Base-by-base conservation (phyloP, 108 stramenopile species). In the Discostella pseudostelligera region DNA sequence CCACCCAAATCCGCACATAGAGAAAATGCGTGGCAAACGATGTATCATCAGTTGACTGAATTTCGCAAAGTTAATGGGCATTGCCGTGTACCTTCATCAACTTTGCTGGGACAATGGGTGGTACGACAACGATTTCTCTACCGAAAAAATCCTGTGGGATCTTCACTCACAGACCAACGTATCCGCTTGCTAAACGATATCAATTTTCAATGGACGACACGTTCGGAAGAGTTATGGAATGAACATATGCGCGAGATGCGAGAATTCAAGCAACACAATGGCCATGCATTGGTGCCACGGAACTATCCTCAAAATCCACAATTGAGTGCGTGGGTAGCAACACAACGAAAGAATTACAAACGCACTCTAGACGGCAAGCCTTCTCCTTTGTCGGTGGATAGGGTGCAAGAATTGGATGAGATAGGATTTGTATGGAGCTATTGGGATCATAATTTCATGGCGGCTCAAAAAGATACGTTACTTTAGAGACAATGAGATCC, bases 331-430 rank as follows among this genome's bases (percentile, higher is more conserved):
- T 88, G 87, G 87, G 84, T 88, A 9, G 64, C 74, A 43, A 79
- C 65, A 1, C 79, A 81, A 59, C 77, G 87, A 1, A 84, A 83
- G 56, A 66, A 72, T 45, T 88, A 83, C 80, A 83, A 82, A 35
- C 49, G 40, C 3, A 28, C 28, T 6, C 1, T 25, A 11, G 47
- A 35, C 11, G 68, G 66, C 4, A 65, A 72, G 26, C n/a, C 53
- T 10, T 57, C 53, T 9, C 67, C 51, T 1, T 42, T 84, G 42
- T 67, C 79, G 0, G 13, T 59, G 4, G 61, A 59, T 13, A 71
- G 84, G 50, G 65, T 81, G 16, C 26, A 70, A 11, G 56, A 65
- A 37, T 54, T 87, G 72, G 63, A 87, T 6, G 55, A 65, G 1
- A 39, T 83, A 76, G 46, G 56, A 42, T 74, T 79, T 76, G 65